Conservation (phyloP, 176 grass and related monocot genomes). For the Phoenix roebelenii region DNA sequence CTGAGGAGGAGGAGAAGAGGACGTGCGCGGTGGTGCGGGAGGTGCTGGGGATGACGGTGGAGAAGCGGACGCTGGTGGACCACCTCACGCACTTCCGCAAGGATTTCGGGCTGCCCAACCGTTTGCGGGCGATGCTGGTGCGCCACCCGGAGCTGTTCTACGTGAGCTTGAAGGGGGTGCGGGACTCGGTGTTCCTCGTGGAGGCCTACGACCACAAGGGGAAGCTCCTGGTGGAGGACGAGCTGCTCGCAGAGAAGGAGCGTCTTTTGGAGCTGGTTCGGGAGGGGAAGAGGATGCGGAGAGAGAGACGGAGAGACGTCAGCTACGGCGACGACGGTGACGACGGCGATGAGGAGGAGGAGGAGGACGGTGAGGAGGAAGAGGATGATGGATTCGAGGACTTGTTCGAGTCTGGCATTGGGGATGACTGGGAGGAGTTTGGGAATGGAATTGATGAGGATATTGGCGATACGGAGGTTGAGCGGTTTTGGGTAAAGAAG, state of each 20-base stretch:
- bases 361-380: slow-evolving; percentile 14
- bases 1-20: slow-evolving; percentile 51
- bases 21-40: slow-evolving; percentile 59
- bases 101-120: slow-evolving; percentile 64
- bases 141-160: slow-evolving; percentile 86
- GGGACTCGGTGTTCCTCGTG: slow-evolving; percentile 57
- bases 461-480: slow-evolving; percentile 28
- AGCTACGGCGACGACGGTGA: background rate
- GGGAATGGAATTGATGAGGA: slow-evolving; percentile 16
- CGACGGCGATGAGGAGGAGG: slow-evolving; percentile 19
- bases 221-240: slow-evolving; percentile 55
- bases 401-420: slow-evolving; percentile 41
- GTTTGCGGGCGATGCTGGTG: slow-evolving; percentile 47
- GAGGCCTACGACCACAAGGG: slow-evolving; percentile 64
- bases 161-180: slow-evolving; percentile 70
- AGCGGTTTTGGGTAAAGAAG: slow-evolving; percentile 84
- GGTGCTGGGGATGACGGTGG: slow-evolving; percentile 57
- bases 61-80: slow-evolving; percentile 71
- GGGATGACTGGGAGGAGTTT: slow-evolving; percentile 61
- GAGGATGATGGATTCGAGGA: slow-evolving; percentile 46
- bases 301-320: slow-evolving; percentile 30
- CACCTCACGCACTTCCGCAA: slow-evolving; percentile 58
- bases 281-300: slow-evolving; percentile 50
- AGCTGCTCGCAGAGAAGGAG: slow-evolving; percentile 49
- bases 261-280: slow-evolving; percentile 49